These are phyloP conservation scores for Besnoitia besnoiti DNA, from an alignment of 169 alveolate species.

Conservation along the genomic window DNA sequence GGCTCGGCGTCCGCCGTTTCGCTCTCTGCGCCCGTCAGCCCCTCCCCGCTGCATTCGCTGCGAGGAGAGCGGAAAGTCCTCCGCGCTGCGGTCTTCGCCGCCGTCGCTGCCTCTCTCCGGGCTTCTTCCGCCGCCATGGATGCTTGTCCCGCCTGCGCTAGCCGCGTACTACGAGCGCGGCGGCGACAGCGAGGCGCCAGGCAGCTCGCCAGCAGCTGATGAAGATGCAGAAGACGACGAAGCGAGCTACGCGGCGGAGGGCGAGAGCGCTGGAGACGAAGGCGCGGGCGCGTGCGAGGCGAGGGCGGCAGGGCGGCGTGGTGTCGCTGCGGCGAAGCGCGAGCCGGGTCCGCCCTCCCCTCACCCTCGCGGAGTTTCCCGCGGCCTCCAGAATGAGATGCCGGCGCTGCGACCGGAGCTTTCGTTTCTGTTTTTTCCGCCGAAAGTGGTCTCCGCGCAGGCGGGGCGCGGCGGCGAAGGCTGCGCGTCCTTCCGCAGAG, in stretches of 20 bases:
- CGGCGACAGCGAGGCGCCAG: neutral
- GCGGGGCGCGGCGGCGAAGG: slow-evolving; percentile 41
- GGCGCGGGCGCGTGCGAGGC: too few relatives aligned
- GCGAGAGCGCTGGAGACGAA: too few relatives aligned
- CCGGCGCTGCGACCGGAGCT: neutral
- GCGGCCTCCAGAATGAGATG: neutral
- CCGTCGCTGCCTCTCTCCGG: neutral
- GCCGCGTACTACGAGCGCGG: neutral
- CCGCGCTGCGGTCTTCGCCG: too few relatives aligned
- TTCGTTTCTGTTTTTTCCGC: slow-evolving; percentile 5
- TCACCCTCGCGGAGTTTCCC: too few relatives aligned
- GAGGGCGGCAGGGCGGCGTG: too few relatives aligned
- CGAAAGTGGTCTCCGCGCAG: neutral
- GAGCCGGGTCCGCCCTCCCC: neutral
- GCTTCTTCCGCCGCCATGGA: slow-evolving; percentile 22
- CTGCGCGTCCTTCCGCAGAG: slow-evolving; percentile 29
- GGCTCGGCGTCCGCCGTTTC: too few relatives aligned
- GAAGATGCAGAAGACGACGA: neutral
- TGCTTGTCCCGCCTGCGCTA: neutral
- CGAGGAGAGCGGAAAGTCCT: too few relatives aligned
- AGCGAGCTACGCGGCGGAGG: neutral
- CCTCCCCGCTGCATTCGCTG: too few relatives aligned
- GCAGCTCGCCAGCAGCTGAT: neutral
- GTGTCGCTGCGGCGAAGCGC: too few relatives aligned
- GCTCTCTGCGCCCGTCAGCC: too few relatives aligned